Base-by-base conservation (phyloP, 164 flowering plant species). In the Berberis thunbergii region DNA sequence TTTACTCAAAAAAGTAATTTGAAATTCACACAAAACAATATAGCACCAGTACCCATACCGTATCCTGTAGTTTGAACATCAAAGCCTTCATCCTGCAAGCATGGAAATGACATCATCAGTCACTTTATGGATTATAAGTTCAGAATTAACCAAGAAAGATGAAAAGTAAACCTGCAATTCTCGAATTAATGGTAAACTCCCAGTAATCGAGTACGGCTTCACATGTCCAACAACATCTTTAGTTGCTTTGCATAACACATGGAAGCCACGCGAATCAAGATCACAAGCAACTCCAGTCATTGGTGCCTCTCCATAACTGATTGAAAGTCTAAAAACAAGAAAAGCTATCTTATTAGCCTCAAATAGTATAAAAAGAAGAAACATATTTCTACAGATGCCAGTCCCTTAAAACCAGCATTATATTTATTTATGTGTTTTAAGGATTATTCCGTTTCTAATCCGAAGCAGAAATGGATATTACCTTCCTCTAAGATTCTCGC, bases 51-150 rank as follows among this genome's bases (percentile, higher is more conserved):
- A 26, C 26, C 26, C 80, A 63, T 87, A 95, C 99, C 99, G 69
- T 91, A 95, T 76, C 99, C 99, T 62, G 86, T 63, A 70, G 94
- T 87, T 75, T 94, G 97, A 71, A 94, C 97, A 74, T 94, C 99
- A 71, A n/a, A 91, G 38, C 97, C 99, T 77, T 89, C 91, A 68
- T 87, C 96, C 99, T 94, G 50, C 63, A 60, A 64, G 8, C 64
- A 49, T 64, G 61, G 49, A 56, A 54, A 56, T 53, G 50, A 8
- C 40, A 60, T 66, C 54, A 7, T 38, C 12, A 67, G 7, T 62
- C 41, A 71, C 41, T 42, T 10, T 26, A 26, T 26, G 26, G 26
- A 26, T 26, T 26, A 26, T 26, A 26, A 26, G 26, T 26, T 26
- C 26, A 26, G 26, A 26, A 26, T 26, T 26, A 26, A 26, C 26